Evolutionary conservation across 441 rosid genomes (phyloP), one percentile per base, ranked within the genome.

Genomic region (Populus trichocarpa): DNA sequence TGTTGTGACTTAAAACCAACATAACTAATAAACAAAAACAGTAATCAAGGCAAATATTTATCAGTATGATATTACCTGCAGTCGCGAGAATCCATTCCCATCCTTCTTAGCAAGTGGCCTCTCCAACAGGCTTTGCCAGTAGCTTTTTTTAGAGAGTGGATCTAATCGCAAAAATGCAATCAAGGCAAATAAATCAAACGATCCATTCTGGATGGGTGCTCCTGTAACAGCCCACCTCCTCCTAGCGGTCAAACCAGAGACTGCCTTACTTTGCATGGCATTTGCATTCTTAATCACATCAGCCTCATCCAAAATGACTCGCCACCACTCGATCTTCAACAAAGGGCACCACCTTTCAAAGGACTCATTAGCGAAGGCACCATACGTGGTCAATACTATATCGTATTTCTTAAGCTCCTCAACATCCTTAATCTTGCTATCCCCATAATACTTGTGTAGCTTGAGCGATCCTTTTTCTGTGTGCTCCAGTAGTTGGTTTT

Each of bases 181-280:
- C 86, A 93, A 71, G 59, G 97, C 91, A 83, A 86, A 91, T 84
- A 93, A 82, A 83, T 95, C 96, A 40, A 80, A 72, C 2, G 96
- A 90, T 59, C 95, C 93, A 80, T 95, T 95, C 81, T 95, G 99
- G 69, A 95, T 93, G 53, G 98, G 99, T 20, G 96, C 92, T 81
- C 99, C 99, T 33, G 97, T 95, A 76, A 95, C 98, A 71, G 78
- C 93, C 99, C 99, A 95, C 78, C 93, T 90, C 75, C 90, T 50
- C 71, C 80, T 83, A 73, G 96, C 97, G 61, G 84, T 92, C 86
- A 95, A 75, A 65, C 83, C 85, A 65, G 87, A 70, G 77, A 92
- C 96, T 0, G 90, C 92, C 33, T 59, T 77, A 81, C 95, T 95
- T 82, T 95, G 97, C 82, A 84, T 90, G 65, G 96, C 93, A 81